Conservation (phyloP, 2,329 filamentous ascomycete genomes). For the Penicillium sp. region DNA sequence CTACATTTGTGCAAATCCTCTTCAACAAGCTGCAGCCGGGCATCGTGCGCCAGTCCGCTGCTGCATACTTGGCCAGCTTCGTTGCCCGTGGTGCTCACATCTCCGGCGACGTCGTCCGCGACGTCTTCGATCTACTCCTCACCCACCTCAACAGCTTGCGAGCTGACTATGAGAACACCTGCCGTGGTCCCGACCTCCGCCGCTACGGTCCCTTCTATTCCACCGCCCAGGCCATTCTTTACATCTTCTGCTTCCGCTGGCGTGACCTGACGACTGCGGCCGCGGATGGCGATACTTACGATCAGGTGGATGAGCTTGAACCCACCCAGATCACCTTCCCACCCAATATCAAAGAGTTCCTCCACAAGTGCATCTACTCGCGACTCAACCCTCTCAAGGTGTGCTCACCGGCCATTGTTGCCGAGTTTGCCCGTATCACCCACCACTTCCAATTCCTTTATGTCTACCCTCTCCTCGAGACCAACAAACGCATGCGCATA, state of each 20-base stretch:
- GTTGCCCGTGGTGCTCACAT: slow-evolving; percentile 87
- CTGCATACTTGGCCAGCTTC: slow-evolving; percentile 91
- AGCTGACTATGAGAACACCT: slow-evolving; percentile 69
- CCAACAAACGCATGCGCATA: slow-evolving; percentile 85
- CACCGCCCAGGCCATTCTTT: slow-evolving; percentile 83
- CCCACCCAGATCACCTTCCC: slow-evolving; percentile 77
- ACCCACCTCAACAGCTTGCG: slow-evolving; percentile 75
- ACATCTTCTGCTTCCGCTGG: slow-evolving; percentile 98
- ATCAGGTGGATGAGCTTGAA: slow-evolving; percentile 55
- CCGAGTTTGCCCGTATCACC: slow-evolving; percentile 86
- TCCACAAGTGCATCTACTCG: slow-evolving; percentile 78
- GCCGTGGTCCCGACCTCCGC: slow-evolving; percentile 80
- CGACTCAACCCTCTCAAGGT: slow-evolving; percentile 94
- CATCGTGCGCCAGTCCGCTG: slow-evolving; percentile 77
- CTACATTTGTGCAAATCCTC: slow-evolving; percentile 71
- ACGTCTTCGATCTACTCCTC: slow-evolving; percentile 78
- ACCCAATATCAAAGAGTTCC: slow-evolving; percentile 69
- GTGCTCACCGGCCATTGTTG: slow-evolving; percentile 85
- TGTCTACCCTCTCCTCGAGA: slow-evolving; percentile 82
- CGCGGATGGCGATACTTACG: slow-evolving; percentile 55
- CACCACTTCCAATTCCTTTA: slow-evolving; percentile 87
- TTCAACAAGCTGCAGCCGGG: slow-evolving; percentile 70
- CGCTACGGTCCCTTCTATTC: slow-evolving; percentile 85
- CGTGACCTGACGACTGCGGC: slow-evolving; percentile 73
- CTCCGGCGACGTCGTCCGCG: slow-evolving; percentile 71